Base-by-base conservation (phyloP, 192 early-diverging fungal genomes). In the Polychytrium aggregatum region DNA sequence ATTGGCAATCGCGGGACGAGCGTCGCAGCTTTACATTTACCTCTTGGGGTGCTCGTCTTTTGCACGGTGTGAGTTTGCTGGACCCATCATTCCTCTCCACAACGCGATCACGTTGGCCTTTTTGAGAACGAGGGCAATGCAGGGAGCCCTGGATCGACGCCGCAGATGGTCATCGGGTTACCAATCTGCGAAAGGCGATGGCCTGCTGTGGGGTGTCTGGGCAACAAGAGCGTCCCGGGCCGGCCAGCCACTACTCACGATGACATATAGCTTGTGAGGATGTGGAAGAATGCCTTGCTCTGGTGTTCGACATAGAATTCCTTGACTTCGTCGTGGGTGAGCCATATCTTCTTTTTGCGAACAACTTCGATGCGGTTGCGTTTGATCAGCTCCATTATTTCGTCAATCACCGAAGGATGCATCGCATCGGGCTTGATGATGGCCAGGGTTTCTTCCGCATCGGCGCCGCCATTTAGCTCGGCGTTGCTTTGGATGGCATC, bases 401-500 rank as follows among this genome's bases (percentile, higher is more conserved):
- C 49, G 24, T 63, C 68, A 35, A 77, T 37, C 0, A 59, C 44
- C 8, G 50, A 31, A 6, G 71, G 77, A 26, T 44, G 37, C 77
- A 79, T 78, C 9, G 70, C 70, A 48, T 81, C 78, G 7, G 78
- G 78, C 55, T 81, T 81, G 50, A 81, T 75, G 38, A 81, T 48
- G 3, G 76, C 76, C 20, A 78, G 45, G 0, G 76, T 78, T 7
- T 52, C 37, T 38, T 78, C 75, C 9, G 48, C 51, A 10, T n/a
- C n/a, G n/a, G n/a, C n/a, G n/a, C n/a, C n/a, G 34, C 14, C 4
- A 13, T 20, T 14, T 47, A n/a, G n/a, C n/a, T n/a, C n/a, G n/a
- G n/a, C n/a, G n/a, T n/a, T n/a, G n/a, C n/a, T n/a, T n/a, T n/a
- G n/a, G n/a, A n/a, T n/a, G n/a, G n/a, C n/a, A n/a, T n/a, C n/a